Evolutionary conservation across 345 rosid genomes (phyloP).

Genomic region (Murraya koenigii): DNA sequence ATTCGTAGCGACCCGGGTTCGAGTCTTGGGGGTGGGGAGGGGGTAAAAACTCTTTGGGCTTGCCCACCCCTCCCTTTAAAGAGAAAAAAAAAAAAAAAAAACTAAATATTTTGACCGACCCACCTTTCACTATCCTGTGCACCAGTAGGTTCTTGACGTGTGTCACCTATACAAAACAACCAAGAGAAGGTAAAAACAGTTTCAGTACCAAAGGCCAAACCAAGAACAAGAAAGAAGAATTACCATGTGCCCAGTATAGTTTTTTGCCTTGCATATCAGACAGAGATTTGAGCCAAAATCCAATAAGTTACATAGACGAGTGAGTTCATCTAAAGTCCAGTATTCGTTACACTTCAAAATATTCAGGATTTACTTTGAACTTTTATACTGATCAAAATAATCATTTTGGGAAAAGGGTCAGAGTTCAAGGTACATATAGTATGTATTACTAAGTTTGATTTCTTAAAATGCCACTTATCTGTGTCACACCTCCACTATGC

Average conservation of each 20-base stretch:
- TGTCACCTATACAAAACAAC: conserved; percentile 41
- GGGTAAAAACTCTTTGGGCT: too few species aligned
- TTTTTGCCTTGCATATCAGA: neutral
- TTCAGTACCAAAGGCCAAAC: conserved; percentile 6
- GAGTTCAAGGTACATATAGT: neutral
- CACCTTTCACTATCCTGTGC: conserved; percentile 42
- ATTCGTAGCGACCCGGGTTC: too few species aligned
- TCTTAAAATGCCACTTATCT: neutral
- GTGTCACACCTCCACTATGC: neutral
- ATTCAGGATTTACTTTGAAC: neutral
- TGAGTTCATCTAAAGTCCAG: neutral
- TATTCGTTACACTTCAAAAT: neutral
- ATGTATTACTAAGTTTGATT: neutral
- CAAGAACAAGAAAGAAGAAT: neutral
- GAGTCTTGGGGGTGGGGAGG: too few species aligned
- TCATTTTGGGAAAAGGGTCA: neutral
- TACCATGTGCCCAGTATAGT: neutral
- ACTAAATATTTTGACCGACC: conserved; percentile 17
- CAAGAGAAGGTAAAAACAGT: neutral
- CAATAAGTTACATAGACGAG: neutral
- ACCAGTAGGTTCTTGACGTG: conserved; percentile 38
- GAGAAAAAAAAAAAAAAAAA: too few species aligned
- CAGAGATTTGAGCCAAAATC: neutral
- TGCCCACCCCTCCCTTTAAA: too few species aligned
- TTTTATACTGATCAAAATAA: neutral